A percentile compares a stretch with the other conserved stretches of the same genome.
phyloP scores from a whole-genome alignment of 148 eudicot genomes.

The Rhododendron ferrugineum region DNA sequence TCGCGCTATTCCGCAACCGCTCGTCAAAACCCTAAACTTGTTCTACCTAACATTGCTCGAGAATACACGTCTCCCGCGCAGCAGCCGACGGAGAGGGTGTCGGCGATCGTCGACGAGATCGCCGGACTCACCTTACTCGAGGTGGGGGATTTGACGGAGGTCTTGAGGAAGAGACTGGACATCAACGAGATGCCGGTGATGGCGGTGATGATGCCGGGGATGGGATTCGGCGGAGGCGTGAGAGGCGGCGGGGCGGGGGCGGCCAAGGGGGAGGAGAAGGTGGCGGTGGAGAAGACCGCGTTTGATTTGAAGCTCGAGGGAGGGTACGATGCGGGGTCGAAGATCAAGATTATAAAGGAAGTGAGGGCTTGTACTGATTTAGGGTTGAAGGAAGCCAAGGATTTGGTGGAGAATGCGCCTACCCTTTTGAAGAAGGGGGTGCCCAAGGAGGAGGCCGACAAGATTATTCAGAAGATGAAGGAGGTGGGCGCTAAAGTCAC shows the following conservation, averaged over 20 bases:
- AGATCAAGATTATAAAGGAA: constrained; percentile 93
- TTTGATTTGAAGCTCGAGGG: constrained; percentile 92
- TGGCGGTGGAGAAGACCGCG: constrained; percentile 69
- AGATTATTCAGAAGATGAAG: constrained; percentile 88
- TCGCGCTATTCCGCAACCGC: not conserved
- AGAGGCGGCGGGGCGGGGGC: constrained; percentile 17
- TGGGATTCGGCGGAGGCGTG: constrained; percentile 47
- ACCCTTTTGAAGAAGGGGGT: constrained; percentile 80
- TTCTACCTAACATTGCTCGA: constrained; percentile 9
- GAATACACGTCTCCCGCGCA: constrained; percentile 24
- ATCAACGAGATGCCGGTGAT: constrained; percentile 70
- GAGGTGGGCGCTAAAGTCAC: constrained; percentile 69
- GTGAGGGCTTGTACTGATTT: constrained; percentile 78
- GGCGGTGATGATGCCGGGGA: constrained; percentile 90
- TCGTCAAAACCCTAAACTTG: not conserved
- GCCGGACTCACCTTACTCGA: constrained; percentile 61
- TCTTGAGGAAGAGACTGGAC: constrained; percentile 54
- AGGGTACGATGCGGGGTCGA: constrained; percentile 63
- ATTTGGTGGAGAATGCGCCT: constrained; percentile 93
- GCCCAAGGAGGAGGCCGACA: constrained; percentile 79
- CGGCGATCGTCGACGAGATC: constrained; percentile 61
- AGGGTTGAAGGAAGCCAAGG: constrained; percentile 95
- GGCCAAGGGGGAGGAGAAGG: constrained; percentile 34
- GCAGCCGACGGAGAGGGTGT: constrained; percentile 38
- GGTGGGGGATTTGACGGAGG: constrained; percentile 59